Evolutionary conservation across 768 basidiomycete genomes (phyloP).

Genomic region (Polyporus arcularius): DNA sequence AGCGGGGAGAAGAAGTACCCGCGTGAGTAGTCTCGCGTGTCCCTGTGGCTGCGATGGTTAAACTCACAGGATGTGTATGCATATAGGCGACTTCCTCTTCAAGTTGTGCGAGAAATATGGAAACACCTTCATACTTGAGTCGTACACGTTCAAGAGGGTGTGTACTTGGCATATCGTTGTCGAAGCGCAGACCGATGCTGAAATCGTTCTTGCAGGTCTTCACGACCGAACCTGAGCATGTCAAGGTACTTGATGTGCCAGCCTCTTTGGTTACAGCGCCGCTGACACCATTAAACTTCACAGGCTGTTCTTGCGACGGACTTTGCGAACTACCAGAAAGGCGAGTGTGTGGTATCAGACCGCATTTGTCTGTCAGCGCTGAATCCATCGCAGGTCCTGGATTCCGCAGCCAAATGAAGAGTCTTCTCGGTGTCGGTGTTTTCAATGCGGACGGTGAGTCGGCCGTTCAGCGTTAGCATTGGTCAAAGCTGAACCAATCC

Average conservation of each 20-base stretch:
- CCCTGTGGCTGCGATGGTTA: background rate
- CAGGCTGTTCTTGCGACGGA: slow-evolving; percentile 41
- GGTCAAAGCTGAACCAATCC: background rate
- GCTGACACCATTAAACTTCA: background rate
- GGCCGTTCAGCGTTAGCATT: background rate
- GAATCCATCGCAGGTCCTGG: slow-evolving; percentile 8
- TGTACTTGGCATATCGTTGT: background rate
- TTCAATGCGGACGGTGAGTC: slow-evolving; percentile 41
- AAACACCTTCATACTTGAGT: slow-evolving; percentile 6
- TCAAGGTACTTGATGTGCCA: slow-evolving; percentile 30
- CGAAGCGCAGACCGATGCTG: background rate
- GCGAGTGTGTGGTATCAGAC: slow-evolving; percentile 10
- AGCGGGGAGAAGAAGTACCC: background rate
- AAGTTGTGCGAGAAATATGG: slow-evolving; percentile 10
- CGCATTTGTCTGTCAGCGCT: too few relatives aligned
- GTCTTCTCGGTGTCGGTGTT: slow-evolving; percentile 37
- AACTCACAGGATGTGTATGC: background rate
- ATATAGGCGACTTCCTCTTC: slow-evolving; percentile 14
- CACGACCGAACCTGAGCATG: slow-evolving; percentile 41
- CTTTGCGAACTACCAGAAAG: slow-evolving; percentile 39
- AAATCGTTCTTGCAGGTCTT: slow-evolving; percentile 29
- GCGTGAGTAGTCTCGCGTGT: background rate
- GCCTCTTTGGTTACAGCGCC: background rate
- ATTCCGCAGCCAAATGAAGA: slow-evolving; percentile 31
- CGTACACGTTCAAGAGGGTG: slow-evolving; percentile 5